Conservation (phyloP, 2,329 filamentous ascomycete genomes). For the Botrytis cinerea region DNA sequence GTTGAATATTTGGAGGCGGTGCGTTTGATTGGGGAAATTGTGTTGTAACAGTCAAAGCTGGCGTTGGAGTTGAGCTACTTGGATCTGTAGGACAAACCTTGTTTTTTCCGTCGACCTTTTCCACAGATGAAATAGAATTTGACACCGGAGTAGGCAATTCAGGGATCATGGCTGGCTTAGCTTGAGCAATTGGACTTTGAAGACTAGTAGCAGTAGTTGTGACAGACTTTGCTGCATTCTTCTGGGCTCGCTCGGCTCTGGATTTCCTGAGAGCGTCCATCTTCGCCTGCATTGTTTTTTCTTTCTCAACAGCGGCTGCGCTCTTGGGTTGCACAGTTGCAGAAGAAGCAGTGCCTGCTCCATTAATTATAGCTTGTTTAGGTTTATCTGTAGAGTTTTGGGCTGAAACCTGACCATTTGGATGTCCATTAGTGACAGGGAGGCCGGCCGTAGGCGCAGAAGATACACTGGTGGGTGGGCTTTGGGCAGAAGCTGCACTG, state of each 20-base stretch:
- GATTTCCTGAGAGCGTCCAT: constrained; percentile 72
- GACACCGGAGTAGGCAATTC: not conserved
- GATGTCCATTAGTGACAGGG: not conserved
- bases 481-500: constrained; percentile 14
- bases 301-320: constrained; percentile 64
- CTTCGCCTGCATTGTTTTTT: constrained; percentile 71
- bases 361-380: constrained; percentile 8
- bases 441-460: constrained; percentile 3
- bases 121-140: constrained; percentile 10
- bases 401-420: not conserved
- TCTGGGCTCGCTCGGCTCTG: constrained; percentile 48
- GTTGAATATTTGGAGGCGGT: constrained; percentile 6
- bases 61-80: constrained; percentile 7
- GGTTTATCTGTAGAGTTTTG: not conserved
- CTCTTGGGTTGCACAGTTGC: constrained; percentile 28
- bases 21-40: constrained; percentile 5
- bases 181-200: constrained; percentile 3
- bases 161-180: constrained; percentile 11
- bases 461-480: constrained; percentile 3
- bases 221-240: constrained; percentile 42
- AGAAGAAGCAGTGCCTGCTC: not conserved
- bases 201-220: constrained; percentile 21
- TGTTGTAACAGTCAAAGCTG: constrained; percentile 5
- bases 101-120: constrained; percentile 1
- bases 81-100: not conserved